These are phyloP conservation scores for Linum tenue DNA, from an alignment of 345 rosid genomes.

Conservation along the genomic window DNA sequence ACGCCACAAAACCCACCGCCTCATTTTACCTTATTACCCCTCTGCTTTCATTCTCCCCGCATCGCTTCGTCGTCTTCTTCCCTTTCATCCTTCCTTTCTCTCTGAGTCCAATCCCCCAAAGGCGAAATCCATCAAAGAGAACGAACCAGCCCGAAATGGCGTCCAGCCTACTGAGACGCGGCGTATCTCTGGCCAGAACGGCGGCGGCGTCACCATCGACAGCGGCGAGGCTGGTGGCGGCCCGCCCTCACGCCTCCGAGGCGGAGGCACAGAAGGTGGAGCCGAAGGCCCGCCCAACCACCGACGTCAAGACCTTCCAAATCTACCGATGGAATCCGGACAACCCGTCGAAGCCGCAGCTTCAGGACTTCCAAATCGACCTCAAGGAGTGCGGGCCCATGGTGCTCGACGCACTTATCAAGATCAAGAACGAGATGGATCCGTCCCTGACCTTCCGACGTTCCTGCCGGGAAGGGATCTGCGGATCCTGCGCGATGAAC, in stretches of 20 bases:
- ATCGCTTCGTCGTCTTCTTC: neutral
- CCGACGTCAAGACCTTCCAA: conserved; percentile 58
- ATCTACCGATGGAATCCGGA: conserved; percentile 95
- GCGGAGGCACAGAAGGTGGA: conserved; percentile 37
- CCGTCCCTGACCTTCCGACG: conserved; percentile 88
- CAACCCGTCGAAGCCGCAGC: conserved; percentile 60
- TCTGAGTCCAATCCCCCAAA: neutral
- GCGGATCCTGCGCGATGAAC: conserved; percentile 96
- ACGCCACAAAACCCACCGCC: neutral
- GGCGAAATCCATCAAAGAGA: neutral
- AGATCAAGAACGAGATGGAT: conserved; percentile 95
- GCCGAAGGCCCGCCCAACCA: conserved; percentile 21
- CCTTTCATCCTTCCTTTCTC: neutral
- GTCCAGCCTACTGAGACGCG: conserved; percentile 11
- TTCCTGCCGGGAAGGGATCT: conserved; percentile 94
- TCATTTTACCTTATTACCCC: conserved; percentile 10
- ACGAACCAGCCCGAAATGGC: conserved; percentile 9
- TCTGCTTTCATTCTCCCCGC: neutral
- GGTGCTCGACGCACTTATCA: conserved; percentile 90
- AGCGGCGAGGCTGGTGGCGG: conserved; percentile 25
- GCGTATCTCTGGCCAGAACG: conserved; percentile 7
- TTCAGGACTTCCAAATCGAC: conserved; percentile 60
- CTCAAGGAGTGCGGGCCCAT: conserved; percentile 90
- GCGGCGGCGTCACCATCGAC: neutral
- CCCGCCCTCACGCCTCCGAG: conserved; percentile 43